A percentile compares a stretch with the other conserved stretches of the same genome.
Conservation (phyloP, 2,329 filamentous ascomycete genomes). For the Xylariomycetidae sp. region DNA sequence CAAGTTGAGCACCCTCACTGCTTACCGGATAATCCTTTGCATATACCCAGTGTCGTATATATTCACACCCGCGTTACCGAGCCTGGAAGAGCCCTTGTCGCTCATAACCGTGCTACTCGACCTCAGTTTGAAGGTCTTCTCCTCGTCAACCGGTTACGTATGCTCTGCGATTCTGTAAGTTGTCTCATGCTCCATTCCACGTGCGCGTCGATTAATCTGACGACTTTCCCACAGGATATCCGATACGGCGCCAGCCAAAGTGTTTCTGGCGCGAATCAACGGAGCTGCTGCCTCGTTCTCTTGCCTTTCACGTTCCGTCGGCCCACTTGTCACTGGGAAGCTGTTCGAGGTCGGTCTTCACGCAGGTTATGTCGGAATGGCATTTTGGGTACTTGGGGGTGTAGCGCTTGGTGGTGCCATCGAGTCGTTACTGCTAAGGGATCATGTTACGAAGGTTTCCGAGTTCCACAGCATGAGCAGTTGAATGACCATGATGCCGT, state of each 20-base stretch:
- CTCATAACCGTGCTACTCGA: not conserved
- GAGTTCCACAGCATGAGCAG: too few species aligned
- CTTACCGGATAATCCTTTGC: slow-evolving; percentile 1
- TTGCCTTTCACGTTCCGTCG: slow-evolving; percentile 1
- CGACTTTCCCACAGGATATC: not conserved
- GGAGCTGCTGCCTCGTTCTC: slow-evolving; percentile 1
- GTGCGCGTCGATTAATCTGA: not conserved
- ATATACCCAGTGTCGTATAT: not conserved
- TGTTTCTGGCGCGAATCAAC: slow-evolving; percentile 1
- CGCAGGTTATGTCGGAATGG: too few species aligned
- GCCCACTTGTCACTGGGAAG: not conserved
- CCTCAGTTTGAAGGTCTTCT: not conserved
- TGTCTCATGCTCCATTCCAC: too few species aligned
- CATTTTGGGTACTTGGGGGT: too few species aligned
- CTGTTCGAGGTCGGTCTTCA: slow-evolving; percentile 3
- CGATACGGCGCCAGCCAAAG: not conserved
- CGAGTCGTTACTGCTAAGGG: too few species aligned
- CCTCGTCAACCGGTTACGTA: too few species aligned
- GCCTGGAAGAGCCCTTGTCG: not conserved
- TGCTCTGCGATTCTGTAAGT: too few species aligned
- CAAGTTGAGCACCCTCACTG: not conserved
- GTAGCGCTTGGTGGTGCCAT: too few species aligned
- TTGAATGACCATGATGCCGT: too few species aligned
- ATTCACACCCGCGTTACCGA: not conserved
- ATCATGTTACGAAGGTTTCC: too few species aligned